Base-by-base conservation (phyloP, 331 rosid species). In the Phaseolus coccineus region DNA sequence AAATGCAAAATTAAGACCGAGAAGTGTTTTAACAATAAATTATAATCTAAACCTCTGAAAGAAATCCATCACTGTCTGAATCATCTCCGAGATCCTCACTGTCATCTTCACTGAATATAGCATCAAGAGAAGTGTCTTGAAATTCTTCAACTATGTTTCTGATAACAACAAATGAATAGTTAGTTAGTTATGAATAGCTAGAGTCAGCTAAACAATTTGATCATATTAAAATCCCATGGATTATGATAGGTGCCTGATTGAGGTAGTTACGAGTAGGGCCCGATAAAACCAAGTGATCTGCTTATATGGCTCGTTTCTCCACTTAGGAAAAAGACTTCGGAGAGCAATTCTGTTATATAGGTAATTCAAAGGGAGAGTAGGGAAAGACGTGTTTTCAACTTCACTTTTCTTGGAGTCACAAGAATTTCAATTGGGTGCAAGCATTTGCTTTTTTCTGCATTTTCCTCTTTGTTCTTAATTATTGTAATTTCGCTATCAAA, bases 31-130 rank as follows among this genome's bases (percentile, higher is more conserved):
- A 53, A 33, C 56, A 73, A 77, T 27, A 72, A 69, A 78, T 67
- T 76, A 65, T 22, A 40, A 35, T 77, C n/a, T 57, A 76, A 82
- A 95, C 99, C 97, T 93, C 99, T 15, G 97, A 87, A 80, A 95
- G 90, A 88, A 84, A 95, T 63, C 90, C 98, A 82, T 93, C 99
- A 56, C 97, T 93, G 44, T 87, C 96, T 0, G 96, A 91, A 85
- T 90, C 93, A 65, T 87, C 92, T 73, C 77, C 91, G 40, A 50
- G 77, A 68, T 62, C 76, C 47, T 88, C 87, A 87, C 78, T 85
- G 62, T 89, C 97, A 63, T 90, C 88, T 44, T 90, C 94, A 69
- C 84, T 80, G 67, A 91, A 93, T 73, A 89, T 51, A 22, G 80
- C 64, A 77, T 90, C 90, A n/a, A 95, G 92, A 46, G 96, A 77